Base-by-base conservation (phyloP, 768 basidiomycete genomes). In the Mrakia hoshinonis region DNA sequence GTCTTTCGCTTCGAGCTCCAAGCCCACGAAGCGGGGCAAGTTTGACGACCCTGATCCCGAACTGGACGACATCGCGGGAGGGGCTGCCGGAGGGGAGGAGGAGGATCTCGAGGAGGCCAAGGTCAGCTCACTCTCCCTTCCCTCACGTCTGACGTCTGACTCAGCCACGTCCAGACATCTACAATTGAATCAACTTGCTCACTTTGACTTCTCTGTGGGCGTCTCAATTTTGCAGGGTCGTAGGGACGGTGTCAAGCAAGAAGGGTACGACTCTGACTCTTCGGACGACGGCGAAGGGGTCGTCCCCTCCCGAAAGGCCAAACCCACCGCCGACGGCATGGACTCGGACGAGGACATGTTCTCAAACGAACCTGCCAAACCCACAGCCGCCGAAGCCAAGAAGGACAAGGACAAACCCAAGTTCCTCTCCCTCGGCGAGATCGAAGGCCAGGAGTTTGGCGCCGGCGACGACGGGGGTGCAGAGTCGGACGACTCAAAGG, bases 271-370 rank as follows among this genome's bases (percentile, higher is more conserved):
- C 15, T 92, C 91, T 1, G 93, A 96, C 80, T 94, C 92, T 2
- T 92, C 87, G 69, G 91, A 95, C 77, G 93, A 96, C 73, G 92
- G 90, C 3, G 92, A 96, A 79, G 89, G 91, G n/a, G 91, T 94
- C 47, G 93, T 93, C 11, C 81, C 80, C n/a, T 90, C 89, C 77
- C 84, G 93, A 72, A 85, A 86, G 79, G 84, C 92, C 72, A 85
- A 86, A 79, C 75, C 80, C n/a, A 52, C 48, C 22, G 55, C 39
- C 15, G 46, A 62, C 34, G 63, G 46, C 38, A 24, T n/a, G 15
- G 81, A 78, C 63, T 80, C 77, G 0, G 82, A 82, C 54, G 77
- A 78, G 22, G 78, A 79, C 67, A 79, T 78, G 77, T 78, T 78
- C 58, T 75, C 26, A 15, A 54, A 74, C 1, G 85, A 82, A 22